Conservation (phyloP, 495 filamentous ascomycete species). For the Thozetella sp. region DNA sequence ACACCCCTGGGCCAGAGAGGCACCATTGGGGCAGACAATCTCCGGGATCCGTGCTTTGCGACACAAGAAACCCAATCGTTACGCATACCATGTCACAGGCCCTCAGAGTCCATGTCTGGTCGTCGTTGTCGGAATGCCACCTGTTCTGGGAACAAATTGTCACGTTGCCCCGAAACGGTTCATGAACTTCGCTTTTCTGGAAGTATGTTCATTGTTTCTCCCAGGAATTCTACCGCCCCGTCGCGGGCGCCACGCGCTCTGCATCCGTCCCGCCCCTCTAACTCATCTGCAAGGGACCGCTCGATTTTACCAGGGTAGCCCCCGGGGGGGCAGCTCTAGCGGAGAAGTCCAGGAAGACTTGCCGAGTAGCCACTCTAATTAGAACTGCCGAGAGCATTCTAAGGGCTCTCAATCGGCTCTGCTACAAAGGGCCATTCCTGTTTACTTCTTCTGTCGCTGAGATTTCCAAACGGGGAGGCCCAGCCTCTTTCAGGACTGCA, state of each 20-base stretch:
- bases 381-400: background rate
- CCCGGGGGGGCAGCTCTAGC: too few species aligned
- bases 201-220: background rate
- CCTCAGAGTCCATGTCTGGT: background rate
- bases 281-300: background rate
- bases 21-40: too few species aligned
- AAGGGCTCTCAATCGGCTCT: too few species aligned
- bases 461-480: background rate
- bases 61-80: background rate
- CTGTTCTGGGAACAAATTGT: background rate
- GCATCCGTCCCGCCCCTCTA: conserved; percentile 3
- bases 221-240: conserved; percentile 1
- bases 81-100: background rate
- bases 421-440: background rate
- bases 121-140: background rate
- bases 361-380: background rate
- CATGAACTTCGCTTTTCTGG: background rate
- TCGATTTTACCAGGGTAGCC: background rate
- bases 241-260: background rate
- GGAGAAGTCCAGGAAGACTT: too few species aligned
- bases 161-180: background rate
- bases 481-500: background rate
- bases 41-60: background rate
- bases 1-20: too few species aligned
- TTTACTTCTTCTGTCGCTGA: background rate